Evolutionary conservation across 2,329 filamentous ascomycete species (phyloP).

Genomic region (Hypoxylon sp.): DNA sequence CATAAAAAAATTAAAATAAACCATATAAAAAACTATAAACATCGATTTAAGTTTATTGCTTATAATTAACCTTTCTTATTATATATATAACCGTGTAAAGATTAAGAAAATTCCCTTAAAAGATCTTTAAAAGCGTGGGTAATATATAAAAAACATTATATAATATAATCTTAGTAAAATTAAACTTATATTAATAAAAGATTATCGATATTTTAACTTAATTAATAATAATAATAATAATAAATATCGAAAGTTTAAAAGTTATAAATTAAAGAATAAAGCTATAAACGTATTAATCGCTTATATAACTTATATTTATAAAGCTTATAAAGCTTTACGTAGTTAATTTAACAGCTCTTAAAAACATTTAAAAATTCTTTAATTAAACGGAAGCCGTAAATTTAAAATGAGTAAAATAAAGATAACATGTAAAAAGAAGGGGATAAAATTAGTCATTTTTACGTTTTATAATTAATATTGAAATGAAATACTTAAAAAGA

Average conservation of each 20-base stretch:
- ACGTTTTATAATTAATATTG: neutral
- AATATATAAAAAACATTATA: too few species aligned
- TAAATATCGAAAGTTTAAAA: neutral
- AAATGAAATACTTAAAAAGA: neutral
- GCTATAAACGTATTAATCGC: neutral
- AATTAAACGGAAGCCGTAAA: too few species aligned
- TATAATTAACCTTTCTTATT: too few species aligned
- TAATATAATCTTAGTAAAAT: too few species aligned
- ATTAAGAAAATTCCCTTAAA: too few species aligned
- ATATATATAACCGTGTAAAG: too few species aligned
- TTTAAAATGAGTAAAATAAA: too few species aligned
- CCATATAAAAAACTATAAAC: too few species aligned
- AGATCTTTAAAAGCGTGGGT: too few species aligned
- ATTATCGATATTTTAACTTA: neutral
- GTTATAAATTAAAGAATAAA: neutral
- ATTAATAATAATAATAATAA: constrained; percentile 2
- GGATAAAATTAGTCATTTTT: constrained; percentile 1
- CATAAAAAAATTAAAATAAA: too few species aligned
- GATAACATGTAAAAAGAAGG: neutral
- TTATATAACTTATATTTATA: neutral
- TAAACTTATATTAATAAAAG: neutral
- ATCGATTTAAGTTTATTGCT: too few species aligned
- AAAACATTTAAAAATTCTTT: neutral
- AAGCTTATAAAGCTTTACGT: neutral
- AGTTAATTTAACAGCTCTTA: neutral